Evolutionary conservation across 1,139 yeast genomes (phyloP), one percentile per base, ranked within the genome.

Genomic region (Saccharomyces hybrid): DNA sequence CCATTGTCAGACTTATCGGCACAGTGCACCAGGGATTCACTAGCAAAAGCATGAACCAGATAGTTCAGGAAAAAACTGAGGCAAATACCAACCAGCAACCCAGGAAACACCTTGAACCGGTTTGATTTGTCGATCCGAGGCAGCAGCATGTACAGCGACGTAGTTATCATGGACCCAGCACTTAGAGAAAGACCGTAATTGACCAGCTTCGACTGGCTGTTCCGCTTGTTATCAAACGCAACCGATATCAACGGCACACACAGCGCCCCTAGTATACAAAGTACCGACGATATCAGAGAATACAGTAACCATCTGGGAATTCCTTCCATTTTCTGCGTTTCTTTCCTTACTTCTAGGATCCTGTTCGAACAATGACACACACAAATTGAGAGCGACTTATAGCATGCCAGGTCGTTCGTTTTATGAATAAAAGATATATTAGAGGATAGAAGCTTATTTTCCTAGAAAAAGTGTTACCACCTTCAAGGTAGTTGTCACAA

Each of bases 11-110:
- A 68, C n/a, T 63, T 73, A 63, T 90, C 96, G 16, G 82, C 84
- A 69, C 97, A 90, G 65, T 90, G 96, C 0, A 91, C 88, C 29
- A 91, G 80, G 31, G 95, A 84, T 64, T 88, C 88, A 55, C 93
- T 82, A 1, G 97, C 88, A 53, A 84, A 69, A 47, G 82, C 69
- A 67, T 91, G 96, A 14, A 91, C 81, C 0, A 84, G 48, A 26
- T 75, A 69, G 66, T 90, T 90, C 58, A 91, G 72, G 2, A 71
- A 59, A 1, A 83, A 69, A 64, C 96, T 88, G 3, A 82, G 61
- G 1, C 73, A 51, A 3, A 85, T 79, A 1, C 98, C 98, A 1
- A 71, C 59, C 4, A 83, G 63, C 60, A 79, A 83, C 4, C 83
- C 74, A 9, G 69, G 73, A 53, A 83, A 78, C 32, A 85, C 71